Conservation (phyloP, 2,329 filamentous ascomycete genomes). For the Xylariales sp. region DNA sequence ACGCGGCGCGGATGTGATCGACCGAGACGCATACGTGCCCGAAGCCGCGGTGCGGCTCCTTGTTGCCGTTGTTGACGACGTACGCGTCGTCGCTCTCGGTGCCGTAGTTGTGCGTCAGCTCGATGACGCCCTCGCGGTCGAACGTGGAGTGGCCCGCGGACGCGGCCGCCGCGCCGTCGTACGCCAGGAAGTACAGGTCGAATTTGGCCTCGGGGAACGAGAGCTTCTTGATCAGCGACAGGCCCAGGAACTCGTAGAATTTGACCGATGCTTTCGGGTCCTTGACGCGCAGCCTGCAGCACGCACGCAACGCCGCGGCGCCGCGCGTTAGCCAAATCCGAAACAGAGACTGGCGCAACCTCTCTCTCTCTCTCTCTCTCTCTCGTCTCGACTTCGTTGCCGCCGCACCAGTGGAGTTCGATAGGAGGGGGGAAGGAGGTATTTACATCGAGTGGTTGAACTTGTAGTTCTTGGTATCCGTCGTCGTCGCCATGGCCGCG, state of each 20-base stretch:
- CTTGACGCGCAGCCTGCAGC: slow-evolving; percentile 85
- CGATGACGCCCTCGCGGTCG: slow-evolving; percentile 90
- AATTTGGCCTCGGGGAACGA: slow-evolving; percentile 90
- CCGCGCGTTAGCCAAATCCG: slow-evolving; percentile 16
- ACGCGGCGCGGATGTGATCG: slow-evolving; percentile 88
- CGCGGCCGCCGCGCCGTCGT: slow-evolving; percentile 79
- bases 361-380: too few relatives aligned
- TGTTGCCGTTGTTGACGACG: slow-evolving; percentile 87
- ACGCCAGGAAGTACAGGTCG: slow-evolving; percentile 94
- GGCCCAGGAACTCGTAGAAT: slow-evolving; percentile 93
- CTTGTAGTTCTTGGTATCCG: slow-evolving; percentile 82
- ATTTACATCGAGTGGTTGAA: slow-evolving; percentile 87
- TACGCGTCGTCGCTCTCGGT: slow-evolving; percentile 87
- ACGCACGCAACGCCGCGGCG: not conserved
- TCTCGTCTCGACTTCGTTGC: too few relatives aligned
- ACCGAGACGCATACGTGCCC: slow-evolving; percentile 88
- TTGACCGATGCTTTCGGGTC: slow-evolving; percentile 90
- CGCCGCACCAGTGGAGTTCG: too few relatives aligned
- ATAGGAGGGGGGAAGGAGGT: not conserved
- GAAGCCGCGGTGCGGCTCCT: slow-evolving; percentile 85
- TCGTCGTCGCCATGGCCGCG: slow-evolving; percentile 73
- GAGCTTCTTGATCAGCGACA: slow-evolving; percentile 84
- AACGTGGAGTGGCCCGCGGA: slow-evolving; percentile 77
- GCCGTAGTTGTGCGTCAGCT: slow-evolving; percentile 87
- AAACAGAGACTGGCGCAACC: too few relatives aligned